Conservation (phyloP, 1,284 basidiomycete genomes). For the Erythrobasidium hasegawianum region DNA sequence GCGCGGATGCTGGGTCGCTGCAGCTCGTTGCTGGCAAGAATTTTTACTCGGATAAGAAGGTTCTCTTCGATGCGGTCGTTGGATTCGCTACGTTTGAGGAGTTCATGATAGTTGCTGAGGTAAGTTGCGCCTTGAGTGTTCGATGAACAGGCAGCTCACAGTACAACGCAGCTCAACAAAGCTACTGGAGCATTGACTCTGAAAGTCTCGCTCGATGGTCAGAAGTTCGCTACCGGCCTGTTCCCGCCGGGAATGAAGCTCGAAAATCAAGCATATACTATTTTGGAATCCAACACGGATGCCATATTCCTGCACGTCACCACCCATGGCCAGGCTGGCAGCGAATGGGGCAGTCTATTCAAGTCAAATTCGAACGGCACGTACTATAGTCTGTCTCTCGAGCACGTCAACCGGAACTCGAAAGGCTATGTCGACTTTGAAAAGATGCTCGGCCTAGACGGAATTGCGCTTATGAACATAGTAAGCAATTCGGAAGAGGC, state of each 20-base stretch:
- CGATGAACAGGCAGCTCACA: no score
- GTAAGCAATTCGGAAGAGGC: slow-evolving; percentile 79
- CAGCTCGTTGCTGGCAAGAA: slow-evolving; percentile 73
- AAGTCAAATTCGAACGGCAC: slow-evolving; percentile 98
- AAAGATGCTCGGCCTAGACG: slow-evolving; percentile 93
- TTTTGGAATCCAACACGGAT: slow-evolving; percentile 88
- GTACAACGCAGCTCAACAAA: slow-evolving; percentile 58
- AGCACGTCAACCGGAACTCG: slow-evolving; percentile 83
- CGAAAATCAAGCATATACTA: slow-evolving; percentile 87
- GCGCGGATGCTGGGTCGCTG: slow-evolving; percentile 63
- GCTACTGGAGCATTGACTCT: slow-evolving; percentile 64
- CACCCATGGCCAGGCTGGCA: slow-evolving; percentile 67
- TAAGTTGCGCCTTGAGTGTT: no score
- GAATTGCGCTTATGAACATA: slow-evolving; percentile 88
- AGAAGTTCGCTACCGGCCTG: slow-evolving; percentile 72
- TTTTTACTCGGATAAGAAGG: slow-evolving; percentile 68
- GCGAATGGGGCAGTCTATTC: slow-evolving; percentile 86
- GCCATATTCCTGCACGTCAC: slow-evolving; percentile 95
- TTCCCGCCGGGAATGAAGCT: slow-evolving; percentile 89
- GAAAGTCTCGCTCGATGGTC: slow-evolving; percentile 86
- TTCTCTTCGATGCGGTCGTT: slow-evolving; percentile 79
- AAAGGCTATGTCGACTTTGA: slow-evolving; percentile 94
- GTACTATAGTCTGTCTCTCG: slow-evolving; percentile 81
- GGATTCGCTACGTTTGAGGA: slow-evolving; percentile 96
- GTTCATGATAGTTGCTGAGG: slow-evolving; percentile 89